Percentiles rank a stretch among this genome's conserved stretches.
Conservation (phyloP, 805 yeast genomes). For the Teunomyces gatunensis region DNA sequence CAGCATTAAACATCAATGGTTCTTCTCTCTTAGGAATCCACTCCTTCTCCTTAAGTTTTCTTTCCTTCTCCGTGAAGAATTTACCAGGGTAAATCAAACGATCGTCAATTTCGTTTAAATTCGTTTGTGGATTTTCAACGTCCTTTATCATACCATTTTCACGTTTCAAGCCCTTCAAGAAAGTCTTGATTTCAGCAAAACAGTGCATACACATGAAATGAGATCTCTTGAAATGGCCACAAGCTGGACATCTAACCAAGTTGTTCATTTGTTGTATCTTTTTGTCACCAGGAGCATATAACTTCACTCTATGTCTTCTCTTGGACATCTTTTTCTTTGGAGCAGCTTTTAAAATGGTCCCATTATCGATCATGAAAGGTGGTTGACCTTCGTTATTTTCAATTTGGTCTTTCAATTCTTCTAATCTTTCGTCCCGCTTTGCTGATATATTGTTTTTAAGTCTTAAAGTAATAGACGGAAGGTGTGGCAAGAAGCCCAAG, state of each 20-base stretch:
- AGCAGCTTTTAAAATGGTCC: conserved; percentile 74
- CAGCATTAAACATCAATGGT: conserved; percentile 33
- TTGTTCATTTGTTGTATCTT: conserved; percentile 73
- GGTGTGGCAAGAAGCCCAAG: conserved; percentile 10
- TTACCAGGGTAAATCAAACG: conserved; percentile 74
- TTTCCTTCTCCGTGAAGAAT: conserved; percentile 36
- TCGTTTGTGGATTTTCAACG: conserved; percentile 33
- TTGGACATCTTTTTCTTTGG: conserved; percentile 94
- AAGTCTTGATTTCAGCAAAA: conserved; percentile 71
- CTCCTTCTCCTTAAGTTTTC: conserved; percentile 37
- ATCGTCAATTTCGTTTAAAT: conserved; percentile 60
- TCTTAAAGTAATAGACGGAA: conserved; percentile 9
- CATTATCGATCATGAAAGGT: conserved; percentile 56
- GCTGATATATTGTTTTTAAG: neutral
- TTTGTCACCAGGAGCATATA: conserved; percentile 78
- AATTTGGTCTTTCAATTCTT: conserved; percentile 39
- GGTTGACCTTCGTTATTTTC: conserved; percentile 30
- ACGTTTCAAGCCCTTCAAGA: conserved; percentile 59
- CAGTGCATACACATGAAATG: conserved; percentile 93
- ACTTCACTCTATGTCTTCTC: conserved; percentile 78
- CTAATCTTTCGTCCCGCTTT: conserved; percentile 24
- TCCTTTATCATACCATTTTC: conserved; percentile 24
- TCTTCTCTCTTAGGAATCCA: conserved; percentile 44
- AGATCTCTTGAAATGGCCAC: conserved; percentile 88
- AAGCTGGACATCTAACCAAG: conserved; percentile 88